Evolutionary conservation across 352 stramenopile genomes (phyloP).

Genomic region (Phytophthora sansomeana): DNA sequence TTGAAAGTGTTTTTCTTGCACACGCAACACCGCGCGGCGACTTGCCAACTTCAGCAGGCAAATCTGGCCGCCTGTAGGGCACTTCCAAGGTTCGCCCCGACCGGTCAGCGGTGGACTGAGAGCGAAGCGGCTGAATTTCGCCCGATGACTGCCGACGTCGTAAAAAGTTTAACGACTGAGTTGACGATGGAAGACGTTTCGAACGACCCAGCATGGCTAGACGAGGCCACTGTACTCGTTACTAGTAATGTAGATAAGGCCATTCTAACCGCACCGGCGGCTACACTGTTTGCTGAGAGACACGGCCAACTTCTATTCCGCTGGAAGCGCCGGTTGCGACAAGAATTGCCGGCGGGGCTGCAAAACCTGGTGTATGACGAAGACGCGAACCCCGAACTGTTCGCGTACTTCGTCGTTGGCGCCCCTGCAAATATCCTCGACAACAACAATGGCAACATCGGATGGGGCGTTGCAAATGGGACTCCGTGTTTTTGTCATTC

Average conservation of each 20-base stretch:
- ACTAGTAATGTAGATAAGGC: constrained; percentile 27
- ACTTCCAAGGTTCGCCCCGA: constrained; percentile 13
- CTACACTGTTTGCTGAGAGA: neutral
- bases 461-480: constrained; percentile 21
- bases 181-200: neutral
- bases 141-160: constrained; percentile 9
- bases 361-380: constrained; percentile 16
- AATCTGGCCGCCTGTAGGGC: constrained; percentile 1
- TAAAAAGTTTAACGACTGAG: neutral
- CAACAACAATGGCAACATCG: constrained; percentile 14
- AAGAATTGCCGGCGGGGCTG: constrained; percentile 2
- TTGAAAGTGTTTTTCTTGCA: constrained; percentile 13
- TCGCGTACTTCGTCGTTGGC: constrained; percentile 21
- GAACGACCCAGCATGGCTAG: constrained; percentile 9
- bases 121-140: constrained; percentile 7
- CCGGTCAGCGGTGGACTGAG: neutral
- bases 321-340: constrained; percentile 7
- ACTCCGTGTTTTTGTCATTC: constrained; percentile 20
- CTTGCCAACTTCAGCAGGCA: constrained; percentile 1
- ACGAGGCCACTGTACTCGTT: constrained; percentile 18
- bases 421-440: constrained; percentile 19
- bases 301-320: constrained; percentile 2
- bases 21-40: constrained; percentile 8
- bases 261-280: neutral
- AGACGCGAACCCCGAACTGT: constrained; percentile 14